Conservation (phyloP, 2,329 filamentous ascomycete genomes). For the Colletotrichum sp. region DNA sequence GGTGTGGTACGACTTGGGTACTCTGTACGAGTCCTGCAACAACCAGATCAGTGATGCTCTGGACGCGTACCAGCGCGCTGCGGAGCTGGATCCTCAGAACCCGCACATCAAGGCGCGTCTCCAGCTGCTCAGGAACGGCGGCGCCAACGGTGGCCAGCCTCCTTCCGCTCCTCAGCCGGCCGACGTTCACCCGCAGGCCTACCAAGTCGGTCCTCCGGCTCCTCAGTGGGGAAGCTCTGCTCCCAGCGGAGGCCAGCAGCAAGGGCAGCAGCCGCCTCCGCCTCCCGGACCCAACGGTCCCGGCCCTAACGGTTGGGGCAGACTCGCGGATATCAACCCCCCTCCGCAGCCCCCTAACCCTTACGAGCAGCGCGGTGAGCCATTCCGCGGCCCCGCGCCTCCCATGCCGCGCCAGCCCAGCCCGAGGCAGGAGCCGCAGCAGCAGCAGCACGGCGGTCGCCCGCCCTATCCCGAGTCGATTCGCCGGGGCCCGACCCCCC, state of each 20-base stretch:
- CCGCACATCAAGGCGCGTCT: conserved; percentile 96
- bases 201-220: conserved; percentile 84
- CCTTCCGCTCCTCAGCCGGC: conserved; percentile 85
- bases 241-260: conserved; percentile 52
- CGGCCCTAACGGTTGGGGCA: conserved; percentile 61
- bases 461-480: conserved; percentile 31
- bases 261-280: conserved; percentile 40
- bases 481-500: conserved; percentile 59
- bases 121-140: conserved; percentile 83
- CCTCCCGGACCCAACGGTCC: conserved; percentile 64
- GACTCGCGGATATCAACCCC: conserved; percentile 80
- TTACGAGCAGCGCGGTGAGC: conserved; percentile 77
- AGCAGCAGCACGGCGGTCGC: conserved; percentile 28
- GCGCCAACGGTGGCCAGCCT: conserved; percentile 73
- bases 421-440: conserved; percentile 74
- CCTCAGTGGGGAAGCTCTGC: conserved; percentile 89
- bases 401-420: conserved; percentile 75
- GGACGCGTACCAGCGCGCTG: conserved; percentile 92
- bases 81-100: conserved; percentile 90
- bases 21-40: conserved; percentile 98
- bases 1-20: conserved; percentile 98
- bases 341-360: conserved; percentile 79
- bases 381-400: conserved; percentile 69
- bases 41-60: conserved; percentile 97
- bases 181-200: conserved; percentile 94